Conservation (phyloP, 1,284 basidiomycete genomes). For the Irpex sp. region DNA sequence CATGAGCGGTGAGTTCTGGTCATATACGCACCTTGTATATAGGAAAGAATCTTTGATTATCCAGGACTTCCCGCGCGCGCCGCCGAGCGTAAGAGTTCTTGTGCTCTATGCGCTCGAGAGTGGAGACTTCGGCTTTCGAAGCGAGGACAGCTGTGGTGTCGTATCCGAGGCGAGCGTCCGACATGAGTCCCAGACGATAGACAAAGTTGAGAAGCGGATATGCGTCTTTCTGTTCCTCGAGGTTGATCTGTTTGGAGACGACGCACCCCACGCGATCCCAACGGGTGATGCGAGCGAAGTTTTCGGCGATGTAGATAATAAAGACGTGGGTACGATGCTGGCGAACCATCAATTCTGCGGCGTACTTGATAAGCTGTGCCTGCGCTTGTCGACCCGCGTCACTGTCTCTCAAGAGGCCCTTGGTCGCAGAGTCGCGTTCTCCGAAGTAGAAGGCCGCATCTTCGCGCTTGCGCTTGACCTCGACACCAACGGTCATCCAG, state of each 20-base stretch:
- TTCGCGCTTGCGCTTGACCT: not conserved
- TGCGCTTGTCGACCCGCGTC: not conserved
- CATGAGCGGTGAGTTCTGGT: not conserved
- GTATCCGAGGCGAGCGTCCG: constrained; percentile 15
- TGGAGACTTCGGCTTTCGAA: not conserved
- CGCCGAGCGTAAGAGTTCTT: not conserved
- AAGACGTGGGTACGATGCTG: constrained; percentile 19
- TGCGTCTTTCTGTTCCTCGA: not conserved
- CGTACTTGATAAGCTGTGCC: constrained; percentile 12
- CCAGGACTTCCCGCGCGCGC: not conserved
- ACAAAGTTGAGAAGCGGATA: constrained; percentile 17
- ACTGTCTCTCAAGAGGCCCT: not conserved
- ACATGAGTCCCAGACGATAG: constrained; percentile 15
- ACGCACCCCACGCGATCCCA: constrained; percentile 19
- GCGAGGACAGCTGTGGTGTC: constrained; percentile 11
- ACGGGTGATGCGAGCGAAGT: constrained; percentile 10
- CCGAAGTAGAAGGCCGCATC: constrained; percentile 1
- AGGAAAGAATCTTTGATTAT: not conserved
- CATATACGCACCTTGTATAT: constrained; percentile 1
- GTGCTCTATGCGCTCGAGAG: too few relatives aligned
- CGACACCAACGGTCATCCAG: constrained; percentile 2
- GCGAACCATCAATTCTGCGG: constrained; percentile 7
- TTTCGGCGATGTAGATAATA: constrained; percentile 15
- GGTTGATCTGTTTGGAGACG: constrained; percentile 15
- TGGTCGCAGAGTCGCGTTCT: not conserved